Conservation (phyloP, 2,329 filamentous ascomycete species). For the Hypoxylon sp. region DNA sequence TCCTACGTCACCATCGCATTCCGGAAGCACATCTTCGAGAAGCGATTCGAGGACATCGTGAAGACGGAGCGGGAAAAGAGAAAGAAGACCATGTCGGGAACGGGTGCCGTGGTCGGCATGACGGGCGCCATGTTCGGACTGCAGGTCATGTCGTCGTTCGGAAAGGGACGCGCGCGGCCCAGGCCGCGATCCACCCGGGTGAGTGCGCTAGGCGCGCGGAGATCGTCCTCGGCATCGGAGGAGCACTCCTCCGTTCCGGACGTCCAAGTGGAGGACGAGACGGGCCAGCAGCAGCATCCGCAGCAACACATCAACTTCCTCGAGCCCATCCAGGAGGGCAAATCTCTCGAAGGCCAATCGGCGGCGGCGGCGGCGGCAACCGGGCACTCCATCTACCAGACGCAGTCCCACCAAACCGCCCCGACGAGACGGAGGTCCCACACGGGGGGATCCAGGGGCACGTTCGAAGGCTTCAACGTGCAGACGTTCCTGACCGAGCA, state of each 20-base stretch:
- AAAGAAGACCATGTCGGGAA: conserved; percentile 35
- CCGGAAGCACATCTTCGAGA: conserved; percentile 69
- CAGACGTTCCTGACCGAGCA: conserved; percentile 43
- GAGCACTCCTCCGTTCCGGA: conserved; percentile 24
- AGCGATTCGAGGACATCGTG: conserved; percentile 64
- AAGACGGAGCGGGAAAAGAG: conserved; percentile 50
- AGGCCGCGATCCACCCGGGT: conserved; percentile 20
- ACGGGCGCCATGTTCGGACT: conserved; percentile 43
- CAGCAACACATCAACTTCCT: conserved; percentile 42
- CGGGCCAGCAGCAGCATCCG: conserved; percentile 30
- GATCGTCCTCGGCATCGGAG: conserved; percentile 9
- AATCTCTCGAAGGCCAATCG: conserved; percentile 28
- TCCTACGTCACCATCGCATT: conserved; percentile 70
- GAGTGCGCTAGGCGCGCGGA: conserved; percentile 6
- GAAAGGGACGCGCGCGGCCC: conserved; percentile 27
- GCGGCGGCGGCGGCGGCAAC: conserved; percentile 31
- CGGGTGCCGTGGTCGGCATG: conserved; percentile 39
- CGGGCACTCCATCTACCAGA: conserved; percentile 38
- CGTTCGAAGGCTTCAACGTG: conserved; percentile 38
- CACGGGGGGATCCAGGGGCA: conserved; percentile 28
- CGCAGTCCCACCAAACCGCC: conserved; percentile 36
- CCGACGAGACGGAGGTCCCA: conserved; percentile 28
- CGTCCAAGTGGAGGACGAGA: conserved; percentile 10
- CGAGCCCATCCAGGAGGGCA: conserved; percentile 38
- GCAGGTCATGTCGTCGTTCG: conserved; percentile 44